phyloP scores from a whole-genome alignment of 208 protist species.

The Leishmania arabica region DNA sequence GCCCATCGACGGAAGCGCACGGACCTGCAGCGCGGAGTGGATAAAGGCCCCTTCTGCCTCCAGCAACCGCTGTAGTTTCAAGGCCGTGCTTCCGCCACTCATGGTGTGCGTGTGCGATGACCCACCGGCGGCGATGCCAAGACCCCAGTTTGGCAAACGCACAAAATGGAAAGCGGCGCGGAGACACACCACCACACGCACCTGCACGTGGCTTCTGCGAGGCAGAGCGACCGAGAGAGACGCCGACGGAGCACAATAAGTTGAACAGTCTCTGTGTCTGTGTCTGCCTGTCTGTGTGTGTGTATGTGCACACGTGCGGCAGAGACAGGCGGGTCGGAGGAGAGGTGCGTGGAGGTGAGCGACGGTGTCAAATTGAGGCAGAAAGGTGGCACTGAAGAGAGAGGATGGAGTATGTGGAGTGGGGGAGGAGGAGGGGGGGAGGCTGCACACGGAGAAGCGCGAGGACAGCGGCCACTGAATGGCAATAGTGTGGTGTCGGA shows the following conservation, averaged over 20 bases:
- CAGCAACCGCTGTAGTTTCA: conserved; percentile 49
- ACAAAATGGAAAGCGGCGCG: neutral
- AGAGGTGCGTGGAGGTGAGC: neutral
- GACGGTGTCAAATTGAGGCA: neutral
- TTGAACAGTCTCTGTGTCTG: neutral
- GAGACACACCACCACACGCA: neutral
- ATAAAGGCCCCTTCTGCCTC: conserved; percentile 66
- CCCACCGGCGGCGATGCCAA: too few species aligned
- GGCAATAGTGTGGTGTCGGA: neutral
- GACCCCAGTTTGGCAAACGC: neutral
- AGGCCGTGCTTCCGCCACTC: conserved; percentile 20
- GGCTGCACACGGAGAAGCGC: neutral
- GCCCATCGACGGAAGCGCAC: conserved; percentile 73
- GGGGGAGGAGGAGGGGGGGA: neutral
- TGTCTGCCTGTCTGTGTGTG: too few species aligned
- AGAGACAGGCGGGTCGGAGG: neutral
- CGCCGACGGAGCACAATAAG: neutral
- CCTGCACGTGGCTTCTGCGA: neutral
- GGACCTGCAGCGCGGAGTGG: conserved; percentile 47
- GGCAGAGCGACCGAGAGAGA: neutral
- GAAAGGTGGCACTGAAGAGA: neutral
- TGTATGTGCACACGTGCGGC: neutral
- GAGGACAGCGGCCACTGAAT: neutral
- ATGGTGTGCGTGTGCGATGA: conserved; percentile 1
- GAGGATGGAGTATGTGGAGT: neutral